Conservation (phyloP, 1,284 basidiomycete species). For the Cystobasidium pallidum region DNA sequence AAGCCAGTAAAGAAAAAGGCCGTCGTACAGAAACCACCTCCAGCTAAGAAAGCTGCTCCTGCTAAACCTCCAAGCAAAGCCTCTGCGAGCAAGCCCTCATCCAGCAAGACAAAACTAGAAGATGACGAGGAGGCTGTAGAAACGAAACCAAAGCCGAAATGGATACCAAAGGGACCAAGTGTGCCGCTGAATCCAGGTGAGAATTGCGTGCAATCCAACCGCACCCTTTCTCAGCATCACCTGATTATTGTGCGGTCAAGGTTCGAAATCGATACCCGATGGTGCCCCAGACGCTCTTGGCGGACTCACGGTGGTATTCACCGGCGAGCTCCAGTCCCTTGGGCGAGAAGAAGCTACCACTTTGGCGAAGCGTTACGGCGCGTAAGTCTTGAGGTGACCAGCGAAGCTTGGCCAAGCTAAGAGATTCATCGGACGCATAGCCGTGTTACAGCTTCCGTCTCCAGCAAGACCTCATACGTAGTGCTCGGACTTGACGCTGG, state of each 20-base stretch:
- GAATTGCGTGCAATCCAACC: not conserved
- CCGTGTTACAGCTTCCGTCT: conserved; percentile 82
- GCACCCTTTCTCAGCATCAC: not conserved
- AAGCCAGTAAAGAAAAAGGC: conserved; percentile 49
- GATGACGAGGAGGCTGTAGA: conserved; percentile 48
- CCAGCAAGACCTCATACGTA: conserved; percentile 87
- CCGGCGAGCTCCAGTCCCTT: conserved; percentile 85
- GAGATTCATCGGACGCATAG: conserved; percentile 58
- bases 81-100: conserved; percentile 45
- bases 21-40: conserved; percentile 51
- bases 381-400: conserved; percentile 61
- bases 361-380: conserved; percentile 89
- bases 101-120: conserved; percentile 34
- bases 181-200: conserved; percentile 45
- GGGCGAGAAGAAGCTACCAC: conserved; percentile 85
- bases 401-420: too few relatives aligned
- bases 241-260: conserved; percentile 36
- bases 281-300: conserved; percentile 76
- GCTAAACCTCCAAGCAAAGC: conserved; percentile 48
- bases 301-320: conserved; percentile 92
- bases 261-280: conserved; percentile 81
- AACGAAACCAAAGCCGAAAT: conserved; percentile 57
- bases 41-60: conserved; percentile 47
- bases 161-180: conserved; percentile 48
- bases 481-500: conserved; percentile 88